Evolutionary conservation across 2,329 filamentous ascomycete species (phyloP).

Genomic region (Truncatella angustata): DNA sequence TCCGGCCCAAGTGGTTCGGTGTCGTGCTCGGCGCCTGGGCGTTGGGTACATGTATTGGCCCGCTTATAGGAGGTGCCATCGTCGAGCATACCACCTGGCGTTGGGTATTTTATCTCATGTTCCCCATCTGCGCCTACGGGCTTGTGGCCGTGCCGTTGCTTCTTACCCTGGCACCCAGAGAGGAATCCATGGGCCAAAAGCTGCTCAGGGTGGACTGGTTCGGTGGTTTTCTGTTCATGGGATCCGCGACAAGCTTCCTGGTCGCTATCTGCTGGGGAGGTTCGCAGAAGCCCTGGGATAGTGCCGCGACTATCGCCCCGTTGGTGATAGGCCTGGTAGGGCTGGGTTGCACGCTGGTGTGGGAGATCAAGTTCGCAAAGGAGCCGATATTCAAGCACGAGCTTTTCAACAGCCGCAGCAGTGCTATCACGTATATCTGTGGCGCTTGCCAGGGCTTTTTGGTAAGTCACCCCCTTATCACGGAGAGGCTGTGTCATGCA

Average conservation of each 20-base stretch:
- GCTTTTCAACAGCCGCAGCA: constrained; percentile 26
- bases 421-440: constrained; percentile 27
- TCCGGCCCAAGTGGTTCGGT: constrained; percentile 34
- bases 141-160: constrained; percentile 37
- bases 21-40: constrained; percentile 36
- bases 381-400: constrained; percentile 28
- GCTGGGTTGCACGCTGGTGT: constrained; percentile 33
- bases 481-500: too few relatives aligned
- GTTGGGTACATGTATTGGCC: constrained; percentile 38
- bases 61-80: constrained; percentile 35
- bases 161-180: constrained; percentile 32
- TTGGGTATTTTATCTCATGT: constrained; percentile 47
- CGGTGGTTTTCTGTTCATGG: constrained; percentile 21
- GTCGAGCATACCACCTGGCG: constrained; percentile 37
- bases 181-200: constrained; percentile 26
- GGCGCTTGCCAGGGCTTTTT: constrained; percentile 31
- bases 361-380: constrained; percentile 30
- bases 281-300: constrained; percentile 39
- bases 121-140: constrained; percentile 37
- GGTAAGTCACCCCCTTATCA: constrained; percentile 19
- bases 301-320: constrained; percentile 37
- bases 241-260: not conserved
- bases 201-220: constrained; percentile 39
- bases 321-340: constrained; percentile 40
- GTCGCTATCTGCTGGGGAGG: constrained; percentile 36